Conservation (phyloP, 352 stramenopile genomes). For the Phytophthora litchii region DNA sequence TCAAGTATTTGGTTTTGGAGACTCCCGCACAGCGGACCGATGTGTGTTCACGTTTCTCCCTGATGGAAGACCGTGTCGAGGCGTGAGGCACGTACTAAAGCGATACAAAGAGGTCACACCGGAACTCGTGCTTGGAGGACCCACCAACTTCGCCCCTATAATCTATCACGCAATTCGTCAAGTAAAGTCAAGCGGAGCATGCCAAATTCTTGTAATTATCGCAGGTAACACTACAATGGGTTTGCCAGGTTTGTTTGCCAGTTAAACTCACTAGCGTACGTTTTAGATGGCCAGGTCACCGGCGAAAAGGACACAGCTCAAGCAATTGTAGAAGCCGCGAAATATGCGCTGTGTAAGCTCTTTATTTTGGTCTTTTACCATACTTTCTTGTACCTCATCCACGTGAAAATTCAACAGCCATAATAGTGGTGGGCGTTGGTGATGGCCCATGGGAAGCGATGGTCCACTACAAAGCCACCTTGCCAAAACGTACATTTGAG, state of each 20-base stretch:
- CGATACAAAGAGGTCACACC: conserved; percentile 64
- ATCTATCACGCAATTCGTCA: conserved; percentile 75
- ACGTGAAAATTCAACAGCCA: conserved; percentile 46
- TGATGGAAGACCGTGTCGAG: conserved; percentile 44
- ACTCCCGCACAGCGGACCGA: conserved; percentile 57
- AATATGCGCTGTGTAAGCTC: conserved; percentile 70
- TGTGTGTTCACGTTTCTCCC: conserved; percentile 59
- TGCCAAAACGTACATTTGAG: conserved; percentile 66
- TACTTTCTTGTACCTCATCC: background rate
- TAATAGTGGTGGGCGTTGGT: conserved; percentile 77
- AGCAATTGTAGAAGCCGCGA: conserved; percentile 76
- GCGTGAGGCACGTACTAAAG: conserved; percentile 59
- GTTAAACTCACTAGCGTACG: background rate
- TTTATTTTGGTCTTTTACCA: background rate
- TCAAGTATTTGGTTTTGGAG: conserved; percentile 78
- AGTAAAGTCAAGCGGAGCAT: conserved; percentile 48
- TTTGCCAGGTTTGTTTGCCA: background rate
- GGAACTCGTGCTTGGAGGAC: conserved; percentile 51
- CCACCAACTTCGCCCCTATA: conserved; percentile 83
- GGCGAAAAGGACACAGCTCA: conserved; percentile 65
- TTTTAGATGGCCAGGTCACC: conserved; percentile 65
- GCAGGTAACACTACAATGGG: conserved; percentile 30
- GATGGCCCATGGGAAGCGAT: conserved; percentile 81
- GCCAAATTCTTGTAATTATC: conserved; percentile 82
- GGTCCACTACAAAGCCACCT: conserved; percentile 62